These are phyloP conservation scores for Coemansia reversa DNA, from an alignment of 192 early-diverging fungal genomes.

Conservation along the genomic window DNA sequence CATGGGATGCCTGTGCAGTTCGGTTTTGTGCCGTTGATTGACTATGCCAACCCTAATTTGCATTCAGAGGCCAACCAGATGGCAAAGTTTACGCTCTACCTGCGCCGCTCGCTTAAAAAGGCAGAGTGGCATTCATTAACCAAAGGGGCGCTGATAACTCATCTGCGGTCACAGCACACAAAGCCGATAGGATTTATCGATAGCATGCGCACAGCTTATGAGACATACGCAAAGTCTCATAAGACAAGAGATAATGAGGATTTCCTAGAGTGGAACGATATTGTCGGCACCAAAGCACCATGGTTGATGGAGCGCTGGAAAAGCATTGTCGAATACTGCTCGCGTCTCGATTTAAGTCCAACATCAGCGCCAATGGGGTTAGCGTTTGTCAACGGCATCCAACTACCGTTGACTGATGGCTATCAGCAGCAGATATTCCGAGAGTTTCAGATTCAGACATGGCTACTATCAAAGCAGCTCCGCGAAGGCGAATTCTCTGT, in stretches of 20 bases:
- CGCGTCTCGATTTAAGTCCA: conserved; percentile 41
- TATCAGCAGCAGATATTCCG: conserved; percentile 59
- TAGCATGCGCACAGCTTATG: conserved; percentile 22
- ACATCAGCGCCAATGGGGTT: conserved; percentile 43
- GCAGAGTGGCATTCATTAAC: conserved; percentile 32
- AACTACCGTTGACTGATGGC: conserved; percentile 60
- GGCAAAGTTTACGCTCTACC: conserved; percentile 39
- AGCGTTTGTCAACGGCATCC: conserved; percentile 81
- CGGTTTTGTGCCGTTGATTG: conserved; percentile 74
- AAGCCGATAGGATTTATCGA: conserved; percentile 10
- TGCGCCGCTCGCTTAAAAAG: conserved; percentile 39
- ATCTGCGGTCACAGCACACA: conserved; percentile 4
- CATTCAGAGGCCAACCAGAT: conserved; percentile 22
- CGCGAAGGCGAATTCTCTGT: conserved; percentile 58
- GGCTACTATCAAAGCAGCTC: conserved; percentile 50
- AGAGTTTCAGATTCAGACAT: conserved; percentile 57
- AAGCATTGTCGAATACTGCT: conserved; percentile 31
- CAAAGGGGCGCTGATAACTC: conserved; percentile 26
- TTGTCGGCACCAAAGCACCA: not conserved
- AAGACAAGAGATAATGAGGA: conserved; percentile 27
- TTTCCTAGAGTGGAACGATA: conserved; percentile 34
- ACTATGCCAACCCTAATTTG: conserved; percentile 23
- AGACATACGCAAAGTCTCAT: conserved; percentile 21
- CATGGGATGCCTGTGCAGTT: conserved; percentile 80
- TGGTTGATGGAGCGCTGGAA: conserved; percentile 42